Base-by-base conservation (phyloP, 176 grass and related monocot species). In the Eragrostis nindensis region DNA sequence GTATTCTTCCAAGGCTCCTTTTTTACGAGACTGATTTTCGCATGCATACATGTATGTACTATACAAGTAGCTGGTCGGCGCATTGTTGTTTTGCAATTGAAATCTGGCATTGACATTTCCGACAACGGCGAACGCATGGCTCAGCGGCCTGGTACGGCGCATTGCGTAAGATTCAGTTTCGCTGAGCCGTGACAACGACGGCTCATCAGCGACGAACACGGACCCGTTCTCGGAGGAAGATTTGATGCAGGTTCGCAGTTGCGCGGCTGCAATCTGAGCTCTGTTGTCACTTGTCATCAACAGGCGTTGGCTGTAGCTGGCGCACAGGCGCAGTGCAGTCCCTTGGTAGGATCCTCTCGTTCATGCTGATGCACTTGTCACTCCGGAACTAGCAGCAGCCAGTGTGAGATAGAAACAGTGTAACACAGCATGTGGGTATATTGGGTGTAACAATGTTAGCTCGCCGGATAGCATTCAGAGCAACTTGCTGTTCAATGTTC, bases 271-370 rank as follows among this genome's bases (percentile, higher is more conserved):
- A 7, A 36, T 13, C 45, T 38, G 62, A 49, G 5, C 62, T 66
- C 76, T 79, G 19, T 39, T 66, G 76, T 79, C 76, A 66, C 61
- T 48, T 36, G 44, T 78, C 76, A 78, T 49, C 76, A 5, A 78
- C 76, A 79, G 76, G 27, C 64, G 65, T 48, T 27, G 62, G 19
- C 62, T 40, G 76, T 48, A 78, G 14, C 62, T 19, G 62, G 9
- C 39, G 62, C 17, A 55, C 0, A 2, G 25, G n/a, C 40, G 6
- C 9, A 22, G 54, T 56, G 21, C 9, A 64, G 27, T 22, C 19
- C 7, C 30, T 2, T 19, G 16, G 18, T 64, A 62, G 32, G 32
- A 49, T 46, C 60, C 54, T 61, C 53, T 42, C 18, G 7, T n/a
- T 21, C 70, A 44, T 38, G 19, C 67, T 66, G 46, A 77, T 1